Evolutionary conservation across 805 yeast species (phyloP), one percentile per base, ranked within the genome.

Genomic region (Allodekkera sacchari): DNA sequence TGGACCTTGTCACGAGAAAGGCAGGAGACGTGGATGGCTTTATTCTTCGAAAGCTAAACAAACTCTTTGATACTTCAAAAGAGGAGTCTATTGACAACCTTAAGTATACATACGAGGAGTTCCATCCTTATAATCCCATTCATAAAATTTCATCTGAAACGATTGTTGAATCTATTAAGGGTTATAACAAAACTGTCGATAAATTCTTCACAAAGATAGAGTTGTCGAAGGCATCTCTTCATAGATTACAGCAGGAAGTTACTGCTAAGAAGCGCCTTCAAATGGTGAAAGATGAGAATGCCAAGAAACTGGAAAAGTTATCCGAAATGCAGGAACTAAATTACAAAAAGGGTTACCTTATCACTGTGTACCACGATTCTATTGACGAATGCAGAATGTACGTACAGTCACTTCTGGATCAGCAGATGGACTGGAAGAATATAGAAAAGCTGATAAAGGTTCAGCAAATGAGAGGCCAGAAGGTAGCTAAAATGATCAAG

Each of bases 381-480:
- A 85, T 88, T 5, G 92, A 81, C 30, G 71, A 72, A 12, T 85
- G 92, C 29, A 78, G 72, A 37, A 54, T 50, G 6, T 77, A 82
- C 3, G 82, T 89, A 4, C 80, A 77, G 36, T 59, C 63, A 1
- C 57, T 85, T 33, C 39, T 87, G 4, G 77, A 79, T 34, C 92
- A 83, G 48, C 88, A 83, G 41, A 83, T 85, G 84, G 96, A 89
- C 52, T 89, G 98, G 98, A 71, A 72, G 26, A 80, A 84, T 38
- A 88, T 88, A 39, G 95, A 82, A 50, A 74, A 77, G 39, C 57
- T 81, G 35, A 77, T 89, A 31, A 59, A 68, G 29, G 64, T 75
- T 31, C 95, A 89, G 48, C 77, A 83, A 44, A 55, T 61, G 1
- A 70, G 77, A 43, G 77, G 79, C 1, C 83, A 78, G 44, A 54